Conservation (phyloP, 2,329 filamentous ascomycete genomes). For the Botrytis porri region DNA sequence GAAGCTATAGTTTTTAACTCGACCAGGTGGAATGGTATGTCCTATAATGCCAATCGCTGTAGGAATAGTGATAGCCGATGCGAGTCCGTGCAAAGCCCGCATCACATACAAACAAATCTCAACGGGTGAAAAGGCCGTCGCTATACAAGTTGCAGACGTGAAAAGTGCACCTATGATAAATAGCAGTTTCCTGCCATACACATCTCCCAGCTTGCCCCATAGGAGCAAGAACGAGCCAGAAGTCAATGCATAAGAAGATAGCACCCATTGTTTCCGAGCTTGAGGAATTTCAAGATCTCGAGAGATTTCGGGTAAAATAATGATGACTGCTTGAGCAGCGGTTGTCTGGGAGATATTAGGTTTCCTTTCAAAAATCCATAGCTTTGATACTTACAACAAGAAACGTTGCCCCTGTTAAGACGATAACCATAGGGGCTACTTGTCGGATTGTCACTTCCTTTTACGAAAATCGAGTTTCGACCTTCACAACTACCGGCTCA, state of each 20-base stretch:
- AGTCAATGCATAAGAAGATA: slow-evolving; percentile 42
- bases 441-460: slow-evolving; percentile 30
- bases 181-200: slow-evolving; percentile 47
- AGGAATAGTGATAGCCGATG: slow-evolving; percentile 62
- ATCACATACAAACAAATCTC: slow-evolving; percentile 68
- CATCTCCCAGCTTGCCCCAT: slow-evolving; percentile 50
- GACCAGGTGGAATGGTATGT: slow-evolving; percentile 63
- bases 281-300: slow-evolving; percentile 34
- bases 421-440: slow-evolving; percentile 31
- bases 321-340: slow-evolving; percentile 50
- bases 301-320: slow-evolving; percentile 44
- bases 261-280: slow-evolving; percentile 36
- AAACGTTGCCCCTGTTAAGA: slow-evolving; percentile 33
- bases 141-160: slow-evolving; percentile 56
- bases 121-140: slow-evolving; percentile 61
- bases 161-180: slow-evolving; percentile 53
- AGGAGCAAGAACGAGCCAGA: slow-evolving; percentile 50
- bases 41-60: slow-evolving; percentile 70
- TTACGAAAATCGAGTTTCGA: slow-evolving; percentile 18
- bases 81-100: slow-evolving; percentile 62
- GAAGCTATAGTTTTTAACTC: slow-evolving; percentile 69
- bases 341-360: slow-evolving; percentile 9
- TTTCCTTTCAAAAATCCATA: neutral
- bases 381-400: slow-evolving; percentile 26
- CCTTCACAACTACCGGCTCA: slow-evolving; percentile 11